A percentile compares a stretch with the other conserved stretches of the same genome.
phyloP scores from a whole-genome alignment of 2,329 filamentous ascomycete genomes.

The Metarhizium robertsii region DNA sequence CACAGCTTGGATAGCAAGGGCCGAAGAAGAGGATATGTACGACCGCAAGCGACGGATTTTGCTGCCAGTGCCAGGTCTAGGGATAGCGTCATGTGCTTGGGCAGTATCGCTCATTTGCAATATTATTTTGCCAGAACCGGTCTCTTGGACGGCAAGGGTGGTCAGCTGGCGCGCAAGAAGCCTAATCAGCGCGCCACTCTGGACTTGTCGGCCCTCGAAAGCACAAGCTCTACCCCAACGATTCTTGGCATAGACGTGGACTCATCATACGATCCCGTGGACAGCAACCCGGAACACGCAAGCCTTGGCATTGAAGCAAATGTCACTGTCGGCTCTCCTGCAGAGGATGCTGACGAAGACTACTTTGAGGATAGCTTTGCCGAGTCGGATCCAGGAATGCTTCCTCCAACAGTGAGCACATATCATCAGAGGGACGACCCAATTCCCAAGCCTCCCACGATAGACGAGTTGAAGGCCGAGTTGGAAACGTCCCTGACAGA shows the following conservation, averaged over 20 bases:
- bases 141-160: conserved; percentile 86
- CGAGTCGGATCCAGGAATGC: conserved; percentile 65
- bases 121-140: conserved; percentile 97
- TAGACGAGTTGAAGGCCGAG: conserved; percentile 62
- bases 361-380: conserved; percentile 50
- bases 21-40: conserved; percentile 72
- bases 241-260: conserved; percentile 41
- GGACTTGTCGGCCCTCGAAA: conserved; percentile 45
- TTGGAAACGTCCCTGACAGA: conserved; percentile 60
- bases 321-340: conserved; percentile 36
- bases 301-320: conserved; percentile 28
- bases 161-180: conserved; percentile 67
- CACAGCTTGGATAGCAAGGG: conserved; percentile 30
- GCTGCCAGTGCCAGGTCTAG: conserved; percentile 81
- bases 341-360: conserved; percentile 32
- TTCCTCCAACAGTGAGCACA: conserved; percentile 94
- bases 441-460: conserved; percentile 74
- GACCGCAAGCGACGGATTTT: conserved; percentile 80
- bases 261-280: conserved; percentile 50
- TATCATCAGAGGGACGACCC: conserved; percentile 80
- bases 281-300: conserved; percentile 46
- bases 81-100: conserved; percentile 92
- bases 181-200: conserved; percentile 49
- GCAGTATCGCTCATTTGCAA: conserved; percentile 93
- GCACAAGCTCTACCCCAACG: conserved; percentile 22